Base-by-base conservation (phyloP, 805 yeast species). In the Lipomyces starkeyi region DNA sequence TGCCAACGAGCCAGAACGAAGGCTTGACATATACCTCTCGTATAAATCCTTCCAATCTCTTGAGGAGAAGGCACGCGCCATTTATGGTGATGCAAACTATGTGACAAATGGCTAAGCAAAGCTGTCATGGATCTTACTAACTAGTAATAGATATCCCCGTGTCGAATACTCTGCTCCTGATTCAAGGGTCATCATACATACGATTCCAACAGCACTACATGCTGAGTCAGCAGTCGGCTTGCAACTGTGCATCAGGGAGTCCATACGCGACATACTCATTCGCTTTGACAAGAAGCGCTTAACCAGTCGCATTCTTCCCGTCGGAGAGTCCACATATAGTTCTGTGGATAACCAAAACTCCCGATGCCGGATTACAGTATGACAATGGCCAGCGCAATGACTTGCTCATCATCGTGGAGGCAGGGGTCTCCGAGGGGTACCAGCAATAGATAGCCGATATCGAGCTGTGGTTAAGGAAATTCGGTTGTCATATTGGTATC, bases 1-100 rank as follows among this genome's bases (percentile, higher is more conserved):
- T 40, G 47, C 47, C 47, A 40, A 40, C 47, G 47, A 14, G 47
- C 47, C 47, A 40, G 47, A 40, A 40, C 47, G 47, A 40, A 40
- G 47, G 47, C 47, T 40, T 40, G 47, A 40, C 47, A 5, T 40
- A 40, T 14, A 40, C n/a, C 47, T 40, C 47, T 40, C 47, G 20
- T 40, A 40, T 14, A 13, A 13, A 40, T 40, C 47, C 47, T 40
- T 40, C 47, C 47, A 17, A 40, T 40, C 6, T 40, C 47, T 40
- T 40, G 47, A 40, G 13, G 47, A 40, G 47, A 40, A 40, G 47
- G 47, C 47, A 13, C 47, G 47, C 47, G 47, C 47, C 6, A 13
- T 40, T 40, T 40, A 40, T 40, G 47, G 47, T 40, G 47, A 40
- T 40, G 47, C 47, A 40, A 40, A 14, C 20, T 14, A 40, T 40